A percentile compares a stretch with the other conserved stretches of the same genome.
Evolutionary conservation across 257 asterid genomes (phyloP).

Genomic region (Capsicum chinense): DNA sequence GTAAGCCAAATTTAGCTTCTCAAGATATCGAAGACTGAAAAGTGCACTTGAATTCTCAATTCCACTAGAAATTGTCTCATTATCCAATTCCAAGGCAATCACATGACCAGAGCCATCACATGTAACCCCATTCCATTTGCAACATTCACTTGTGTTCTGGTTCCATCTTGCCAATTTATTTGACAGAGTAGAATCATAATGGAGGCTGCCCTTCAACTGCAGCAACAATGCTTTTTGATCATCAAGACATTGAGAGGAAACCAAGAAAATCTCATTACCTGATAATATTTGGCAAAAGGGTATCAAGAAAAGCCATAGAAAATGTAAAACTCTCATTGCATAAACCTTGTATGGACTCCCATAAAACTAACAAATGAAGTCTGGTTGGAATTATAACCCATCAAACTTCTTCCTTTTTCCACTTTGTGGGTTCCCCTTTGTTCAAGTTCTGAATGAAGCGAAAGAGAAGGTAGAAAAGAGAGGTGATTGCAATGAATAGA

Average conservation of each 20-base stretch:
- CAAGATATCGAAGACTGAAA: slow-evolving; percentile 30
- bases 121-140: slow-evolving; percentile 16
- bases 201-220: slow-evolving; percentile 45
- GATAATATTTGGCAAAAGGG: slow-evolving; percentile 36
- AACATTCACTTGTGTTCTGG: background rate
- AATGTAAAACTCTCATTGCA: slow-evolving; percentile 51
- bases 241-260: slow-evolving; percentile 47
- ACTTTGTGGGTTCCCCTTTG: background rate
- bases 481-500: slow-evolving; percentile 1
- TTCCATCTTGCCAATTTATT: slow-evolving; percentile 44
- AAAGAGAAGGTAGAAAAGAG: background rate
- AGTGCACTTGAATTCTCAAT: slow-evolving; percentile 23
- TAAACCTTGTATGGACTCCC: background rate
- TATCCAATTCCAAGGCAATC: background rate
- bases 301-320: slow-evolving; percentile 51
- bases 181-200: background rate
- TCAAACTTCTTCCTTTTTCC: background rate
- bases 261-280: slow-evolving; percentile 1
- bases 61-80: slow-evolving; percentile 27
- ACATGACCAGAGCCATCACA: background rate
- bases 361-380: background rate
- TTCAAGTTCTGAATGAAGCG: background rate
- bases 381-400: slow-evolving; percentile 9
- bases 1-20: slow-evolving; percentile 35
- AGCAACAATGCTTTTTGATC: slow-evolving; percentile 50